Evolutionary conservation across 2,329 filamentous ascomycete genomes (phyloP), one percentile per base, ranked within the genome.

Genomic region (Sclerotinia spermophila): DNA sequence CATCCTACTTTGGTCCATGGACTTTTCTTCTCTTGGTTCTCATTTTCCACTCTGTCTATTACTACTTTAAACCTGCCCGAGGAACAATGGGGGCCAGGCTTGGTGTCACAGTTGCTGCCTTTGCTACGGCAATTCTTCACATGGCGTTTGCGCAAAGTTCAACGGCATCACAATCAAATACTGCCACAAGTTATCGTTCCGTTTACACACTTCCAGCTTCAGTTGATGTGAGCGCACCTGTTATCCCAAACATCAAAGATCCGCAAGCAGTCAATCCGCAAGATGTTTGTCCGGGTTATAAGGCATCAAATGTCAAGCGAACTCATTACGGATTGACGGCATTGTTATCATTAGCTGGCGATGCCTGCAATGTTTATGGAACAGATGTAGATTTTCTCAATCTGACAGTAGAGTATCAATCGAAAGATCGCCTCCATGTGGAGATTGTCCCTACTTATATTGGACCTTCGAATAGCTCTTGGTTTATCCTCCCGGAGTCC

Each of bases 311-410:
- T 77, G 83, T 92, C 21, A 79, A 82, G 67, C 80, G 83, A 66
- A 86, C 82, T 0, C 77, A 79, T 48, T 82, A 82, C 65, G 87
- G 87, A 13, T 81, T 96, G 68, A 91, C 87, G 1, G 93, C 92
- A 2, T 85, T 91, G 73, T 83, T 97, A 62, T 84, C 81, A 3
- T 85, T 96, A 17, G 90, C 90, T 11, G 92, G 92, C 0, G 76
- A 83, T 15, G 84, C 90, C 8, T 96, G 93, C 82, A 91, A 95
- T 79, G 86, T 88, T 33, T 96, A 95, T 74, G 93, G 93, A 0
- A 90, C 85, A 11, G 93, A 96, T 77, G 82, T 96, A 40, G 84
- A 89, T 35, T 82, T 85, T 6, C 82, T 96, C 64, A 85, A 84
- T 48, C 82, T 96, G 44, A 85, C 87, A 4, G 89, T 96, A 19